A percentile compares a stretch with the other conserved stretches of the same genome.
phyloP scores from a whole-genome alignment of 2,329 filamentous ascomycete genomes.

The Didymella segeticola region DNA sequence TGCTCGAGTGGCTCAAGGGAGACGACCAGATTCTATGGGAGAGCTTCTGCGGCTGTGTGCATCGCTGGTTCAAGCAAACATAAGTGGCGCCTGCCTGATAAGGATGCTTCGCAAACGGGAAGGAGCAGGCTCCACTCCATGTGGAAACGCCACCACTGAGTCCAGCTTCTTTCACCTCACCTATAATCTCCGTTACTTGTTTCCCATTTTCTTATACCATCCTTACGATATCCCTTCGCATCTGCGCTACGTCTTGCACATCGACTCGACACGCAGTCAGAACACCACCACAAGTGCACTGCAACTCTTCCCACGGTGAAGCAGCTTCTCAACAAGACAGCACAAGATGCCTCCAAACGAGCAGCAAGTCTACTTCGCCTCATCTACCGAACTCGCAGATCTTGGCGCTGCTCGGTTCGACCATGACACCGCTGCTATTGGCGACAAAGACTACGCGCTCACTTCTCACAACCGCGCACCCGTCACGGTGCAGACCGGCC shows the following conservation, averaged over 20 bases:
- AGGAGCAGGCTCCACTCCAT: neutral
- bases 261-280: neutral
- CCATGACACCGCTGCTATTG: conserved; percentile 37
- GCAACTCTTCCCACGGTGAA: neutral
- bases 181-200: no score
- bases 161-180: no score
- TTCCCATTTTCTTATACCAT: no score
- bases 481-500: conserved; percentile 28
- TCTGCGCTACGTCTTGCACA: neutral
- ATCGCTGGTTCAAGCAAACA: conserved; percentile 19
- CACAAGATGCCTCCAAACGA: neutral
- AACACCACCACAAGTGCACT: neutral
- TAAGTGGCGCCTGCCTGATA: neutral
- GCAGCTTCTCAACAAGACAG: neutral
- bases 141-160: neutral
- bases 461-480: conserved; percentile 20
- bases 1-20: conserved; percentile 77
- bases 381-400: conserved; percentile 33
- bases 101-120: neutral
- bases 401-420: conserved; percentile 41
- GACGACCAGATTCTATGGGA: conserved; percentile 77
- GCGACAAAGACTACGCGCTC: conserved; percentile 38
- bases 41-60: conserved; percentile 78
- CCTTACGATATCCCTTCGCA: no score
- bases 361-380: conserved; percentile 16